A percentile compares a stretch with the other conserved stretches of the same genome.
Conservation (phyloP, 176 grass and related monocot species). For the Zea luxurians region DNA sequence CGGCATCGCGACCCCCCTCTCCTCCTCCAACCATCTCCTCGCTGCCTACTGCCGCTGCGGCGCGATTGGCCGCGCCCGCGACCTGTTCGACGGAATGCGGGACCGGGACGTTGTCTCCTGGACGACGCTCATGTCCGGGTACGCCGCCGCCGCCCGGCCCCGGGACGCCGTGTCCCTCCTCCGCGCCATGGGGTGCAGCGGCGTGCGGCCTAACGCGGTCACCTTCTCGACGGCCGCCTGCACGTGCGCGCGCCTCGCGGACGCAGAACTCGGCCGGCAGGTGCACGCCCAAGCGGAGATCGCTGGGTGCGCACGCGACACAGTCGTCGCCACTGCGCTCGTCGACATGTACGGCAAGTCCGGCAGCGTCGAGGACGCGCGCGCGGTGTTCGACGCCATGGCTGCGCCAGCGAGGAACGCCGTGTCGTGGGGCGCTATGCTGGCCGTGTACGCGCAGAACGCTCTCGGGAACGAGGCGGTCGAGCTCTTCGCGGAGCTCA, state of each 20-base stretch:
- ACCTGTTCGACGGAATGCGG: constrained; percentile 67
- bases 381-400: constrained; percentile 66
- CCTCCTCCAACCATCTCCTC: constrained; percentile 62
- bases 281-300: constrained; percentile 57
- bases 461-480: constrained; percentile 53
- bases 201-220: constrained; percentile 53
- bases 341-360: constrained; percentile 82
- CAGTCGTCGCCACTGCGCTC: constrained; percentile 52
- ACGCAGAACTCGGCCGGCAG: constrained; percentile 42
- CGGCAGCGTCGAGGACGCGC: constrained; percentile 38
- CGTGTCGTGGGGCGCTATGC: constrained; percentile 68
- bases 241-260: constrained; percentile 59
- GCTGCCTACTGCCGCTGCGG: constrained; percentile 45
- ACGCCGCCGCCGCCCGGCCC: constrained; percentile 38
- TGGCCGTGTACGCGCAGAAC: constrained; percentile 66
- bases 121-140: constrained; percentile 83
- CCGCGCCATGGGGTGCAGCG: constrained; percentile 19
- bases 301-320: constrained; percentile 38
- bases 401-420: constrained; percentile 30
- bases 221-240: constrained; percentile 49
- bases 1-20: constrained; percentile 24
- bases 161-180: constrained; percentile 45
- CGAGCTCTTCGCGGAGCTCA: constrained; percentile 49
- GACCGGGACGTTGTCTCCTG: constrained; percentile 61
- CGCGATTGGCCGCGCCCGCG: constrained; percentile 27